Evolutionary conservation across 495 filamentous ascomycete species (phyloP).

Genomic region (Hypoxylon crocopeplum): DNA sequence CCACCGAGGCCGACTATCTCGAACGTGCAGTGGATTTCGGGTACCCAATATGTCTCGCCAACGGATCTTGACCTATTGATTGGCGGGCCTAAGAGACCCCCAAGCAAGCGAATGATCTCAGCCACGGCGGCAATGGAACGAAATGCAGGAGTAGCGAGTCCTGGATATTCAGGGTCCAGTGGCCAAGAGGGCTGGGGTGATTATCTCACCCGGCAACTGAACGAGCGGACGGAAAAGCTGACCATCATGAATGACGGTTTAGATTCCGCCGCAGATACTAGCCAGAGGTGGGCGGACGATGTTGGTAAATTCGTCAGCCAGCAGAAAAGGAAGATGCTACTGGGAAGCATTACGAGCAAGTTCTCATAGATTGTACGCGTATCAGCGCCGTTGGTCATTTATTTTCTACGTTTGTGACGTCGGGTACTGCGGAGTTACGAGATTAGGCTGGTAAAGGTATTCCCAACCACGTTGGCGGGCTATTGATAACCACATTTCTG

Average conservation of each 20-base stretch:
- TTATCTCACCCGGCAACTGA: conserved; percentile 79
- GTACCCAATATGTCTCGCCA: conserved; percentile 88
- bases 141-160: conserved; percentile 52
- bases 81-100: conserved; percentile 85
- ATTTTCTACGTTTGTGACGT: not conserved
- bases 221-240: conserved; percentile 88
- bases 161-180: conserved; percentile 68
- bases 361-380: conserved; percentile 42
- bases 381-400: too few species aligned
- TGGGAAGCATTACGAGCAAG: conserved; percentile 64
- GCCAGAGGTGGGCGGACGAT: conserved; percentile 81
- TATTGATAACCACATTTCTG: conserved; percentile 2
- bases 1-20: conserved; percentile 93
- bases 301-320: conserved; percentile 82
- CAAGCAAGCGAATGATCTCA: conserved; percentile 74
- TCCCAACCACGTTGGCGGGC: conserved; percentile 16
- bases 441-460: conserved; percentile 17
- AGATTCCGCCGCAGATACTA: conserved; percentile 79
- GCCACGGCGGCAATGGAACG: conserved; percentile 54
- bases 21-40: conserved; percentile 94
- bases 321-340: conserved; percentile 82
- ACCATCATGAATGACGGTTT: conserved; percentile 82
- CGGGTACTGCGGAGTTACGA: conserved; percentile 8
- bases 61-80: conserved; percentile 92
- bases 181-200: conserved; percentile 62